Conservation (phyloP, 805 yeast species). For the Lachancea lanzarotensis region DNA sequence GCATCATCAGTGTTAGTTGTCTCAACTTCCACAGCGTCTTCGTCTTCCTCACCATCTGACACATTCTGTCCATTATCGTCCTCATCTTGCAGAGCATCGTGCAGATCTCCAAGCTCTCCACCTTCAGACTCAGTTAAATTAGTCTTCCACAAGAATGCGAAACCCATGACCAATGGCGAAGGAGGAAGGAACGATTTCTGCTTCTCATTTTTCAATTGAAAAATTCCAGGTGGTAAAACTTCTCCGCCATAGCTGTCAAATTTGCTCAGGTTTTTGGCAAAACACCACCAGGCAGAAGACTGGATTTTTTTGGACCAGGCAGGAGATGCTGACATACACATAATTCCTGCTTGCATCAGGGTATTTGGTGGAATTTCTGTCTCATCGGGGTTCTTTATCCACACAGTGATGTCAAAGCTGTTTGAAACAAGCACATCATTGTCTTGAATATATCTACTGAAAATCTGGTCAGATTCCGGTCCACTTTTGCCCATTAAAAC, state of each 20-base stretch:
- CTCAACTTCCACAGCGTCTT: not conserved
- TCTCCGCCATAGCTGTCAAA: constrained; percentile 48
- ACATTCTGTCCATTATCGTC: not conserved
- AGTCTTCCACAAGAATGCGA: constrained; percentile 70
- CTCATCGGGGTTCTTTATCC: constrained; percentile 71
- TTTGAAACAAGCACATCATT: constrained; percentile 76
- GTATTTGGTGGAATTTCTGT: constrained; percentile 83
- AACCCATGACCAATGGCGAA: constrained; percentile 82
- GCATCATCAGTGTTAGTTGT: not conserved
- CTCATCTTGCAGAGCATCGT: not conserved
- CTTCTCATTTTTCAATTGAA: constrained; percentile 46
- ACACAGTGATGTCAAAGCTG: constrained; percentile 63
- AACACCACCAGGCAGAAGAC: constrained; percentile 81
- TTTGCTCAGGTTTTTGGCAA: constrained; percentile 61
- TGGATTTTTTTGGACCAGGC: constrained; percentile 88
- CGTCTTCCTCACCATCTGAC: not conserved
- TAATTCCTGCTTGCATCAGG: constrained; percentile 81
- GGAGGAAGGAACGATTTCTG: constrained; percentile 64
- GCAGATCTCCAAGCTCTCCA: not conserved
- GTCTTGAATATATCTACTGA: constrained; percentile 66
- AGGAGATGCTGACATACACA: constrained; percentile 69
- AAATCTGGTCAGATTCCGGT: constrained; percentile 71
- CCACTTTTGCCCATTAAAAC: constrained; percentile 83
- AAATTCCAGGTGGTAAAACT: constrained; percentile 54
- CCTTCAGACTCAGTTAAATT: constrained; percentile 35